A percentile compares a stretch with the other conserved stretches of the same genome.
Evolutionary conservation across 257 asterid species (phyloP).

Genomic region (Fraxinus quadrangulata): DNA sequence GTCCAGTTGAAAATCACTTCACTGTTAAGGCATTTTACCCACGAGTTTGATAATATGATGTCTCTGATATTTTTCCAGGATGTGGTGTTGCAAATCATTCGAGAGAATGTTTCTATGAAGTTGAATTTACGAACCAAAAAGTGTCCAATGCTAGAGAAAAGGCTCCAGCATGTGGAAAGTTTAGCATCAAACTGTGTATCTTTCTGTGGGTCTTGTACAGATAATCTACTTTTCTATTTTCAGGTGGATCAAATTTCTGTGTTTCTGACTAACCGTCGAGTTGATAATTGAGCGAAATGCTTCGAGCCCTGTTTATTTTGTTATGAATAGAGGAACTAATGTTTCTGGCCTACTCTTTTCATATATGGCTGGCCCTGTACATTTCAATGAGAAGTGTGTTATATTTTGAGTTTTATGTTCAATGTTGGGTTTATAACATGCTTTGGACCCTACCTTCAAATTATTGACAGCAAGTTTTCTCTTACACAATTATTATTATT

Average conservation of each 20-base stretch:
- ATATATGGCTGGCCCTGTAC: neutral
- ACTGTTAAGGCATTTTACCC: neutral
- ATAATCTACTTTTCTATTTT: neutral
- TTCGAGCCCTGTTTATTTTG: constrained; percentile 12
- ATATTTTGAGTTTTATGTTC: neutral
- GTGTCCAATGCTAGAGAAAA: constrained; percentile 6
- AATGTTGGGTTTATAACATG: neutral
- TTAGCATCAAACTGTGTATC: neutral
- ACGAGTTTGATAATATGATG: neutral
- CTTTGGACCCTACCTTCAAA: neutral
- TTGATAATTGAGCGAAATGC: neutral
- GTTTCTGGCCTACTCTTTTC: constrained; percentile 6
- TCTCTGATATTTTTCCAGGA: constrained; percentile 18
- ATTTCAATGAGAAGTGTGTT: neutral
- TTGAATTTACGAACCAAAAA: constrained; percentile 3
- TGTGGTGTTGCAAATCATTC: constrained; percentile 21
- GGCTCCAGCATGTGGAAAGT: constrained; percentile 10
- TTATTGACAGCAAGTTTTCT: neutral
- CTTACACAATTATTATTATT: neutral
- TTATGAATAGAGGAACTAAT: neutral
- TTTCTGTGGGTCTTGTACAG: constrained; percentile 23
- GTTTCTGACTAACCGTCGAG: neutral
- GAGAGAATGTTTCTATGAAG: constrained; percentile 13
- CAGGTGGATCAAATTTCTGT: constrained; percentile 9
- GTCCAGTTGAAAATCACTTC: neutral